Conservation (phyloP, 768 basidiomycete species). For the Leccinum subtestaceum region DNA sequence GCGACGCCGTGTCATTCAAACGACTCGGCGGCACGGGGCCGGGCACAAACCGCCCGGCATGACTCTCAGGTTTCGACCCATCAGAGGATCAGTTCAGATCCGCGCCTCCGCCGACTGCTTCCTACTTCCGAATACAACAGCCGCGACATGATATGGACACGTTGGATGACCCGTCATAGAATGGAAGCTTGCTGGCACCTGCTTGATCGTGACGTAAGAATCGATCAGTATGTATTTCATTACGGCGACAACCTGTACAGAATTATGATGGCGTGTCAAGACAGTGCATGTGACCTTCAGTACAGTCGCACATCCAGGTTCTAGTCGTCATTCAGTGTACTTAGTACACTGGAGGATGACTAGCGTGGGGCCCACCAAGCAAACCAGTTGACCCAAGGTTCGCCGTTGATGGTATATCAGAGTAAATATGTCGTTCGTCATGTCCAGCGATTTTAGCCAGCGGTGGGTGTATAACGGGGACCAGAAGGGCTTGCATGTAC, state of each 20-base stretch:
- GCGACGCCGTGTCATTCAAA: too few species aligned
- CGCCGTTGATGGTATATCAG: slow-evolving; percentile 29
- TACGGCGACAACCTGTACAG: not conserved
- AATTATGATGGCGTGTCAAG: not conserved
- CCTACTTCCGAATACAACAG: too few species aligned
- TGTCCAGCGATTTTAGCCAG: not conserved
- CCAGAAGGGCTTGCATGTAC: not conserved
- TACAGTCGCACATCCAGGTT: slow-evolving; percentile 34
- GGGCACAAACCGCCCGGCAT: too few species aligned
- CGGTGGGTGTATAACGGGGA: not conserved
- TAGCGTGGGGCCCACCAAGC: not conserved
- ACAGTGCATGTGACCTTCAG: slow-evolving; percentile 1
- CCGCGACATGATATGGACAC: too few species aligned
- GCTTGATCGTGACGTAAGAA: not conserved
- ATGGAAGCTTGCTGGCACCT: not conserved
- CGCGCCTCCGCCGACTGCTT: too few species aligned
- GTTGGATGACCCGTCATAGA: not conserved
- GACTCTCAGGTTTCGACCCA: too few species aligned
- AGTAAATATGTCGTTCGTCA: slow-evolving; percentile 24
- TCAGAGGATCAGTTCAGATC: too few species aligned
- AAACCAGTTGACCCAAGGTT: not conserved
- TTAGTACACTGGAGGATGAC: not conserved
- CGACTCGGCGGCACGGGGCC: too few species aligned
- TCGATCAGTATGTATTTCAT: not conserved
- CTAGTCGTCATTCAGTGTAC: slow-evolving; percentile 33